Base-by-base conservation (phyloP, 169 alveolate genomes). In the Perkinsus olseni region DNA sequence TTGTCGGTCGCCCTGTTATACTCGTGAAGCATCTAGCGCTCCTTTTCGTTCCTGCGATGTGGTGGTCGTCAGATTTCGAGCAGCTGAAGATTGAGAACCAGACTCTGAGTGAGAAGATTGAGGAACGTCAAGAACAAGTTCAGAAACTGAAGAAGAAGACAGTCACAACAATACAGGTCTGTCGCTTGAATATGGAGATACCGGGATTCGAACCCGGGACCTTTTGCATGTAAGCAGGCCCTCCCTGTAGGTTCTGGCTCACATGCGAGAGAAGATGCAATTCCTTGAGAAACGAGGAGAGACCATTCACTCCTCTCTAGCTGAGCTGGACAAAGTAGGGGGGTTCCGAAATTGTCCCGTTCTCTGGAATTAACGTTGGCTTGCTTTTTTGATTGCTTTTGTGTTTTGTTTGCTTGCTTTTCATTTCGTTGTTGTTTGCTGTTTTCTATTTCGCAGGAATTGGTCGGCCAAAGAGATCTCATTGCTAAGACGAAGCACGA, bases 71-170 rank as follows among this genome's bases (percentile, higher is more conserved):
- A 62, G 99, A 98, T 96, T 98, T 97, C 92, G 99, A 98, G 93
- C 98, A 98, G 94, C 96, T 98, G 37, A 98, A 98, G 92, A 97
- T 98, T 39, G 99, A 98, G 95, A 98, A 98, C 95, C 97, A 98
- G 95, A 98, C 99, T 38, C 96, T 98, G 90, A 98, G 98, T 93
- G 99, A 98, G 94, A 97, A 97, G 94, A 97, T 97, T 36, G 99
- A 97, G 92, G 99, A 97, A 93, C 96, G 99, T 94, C 97, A 97
- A 94, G 99, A 98, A 94, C 99, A 98, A 94, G 94, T 97, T 0
- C 98, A 97, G 91, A 97, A 97, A 94, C 96, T 97, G 38, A 96
- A 96, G 94, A 97, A 97, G 96, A 97, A 97, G 96, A 97, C 97
- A 91, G 97, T 97, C 74, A 95, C 96, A 21, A 96, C 98, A n/a